Base-by-base conservation (phyloP, 1,284 basidiomycete species). In the Ganoderma lingzhi region DNA sequence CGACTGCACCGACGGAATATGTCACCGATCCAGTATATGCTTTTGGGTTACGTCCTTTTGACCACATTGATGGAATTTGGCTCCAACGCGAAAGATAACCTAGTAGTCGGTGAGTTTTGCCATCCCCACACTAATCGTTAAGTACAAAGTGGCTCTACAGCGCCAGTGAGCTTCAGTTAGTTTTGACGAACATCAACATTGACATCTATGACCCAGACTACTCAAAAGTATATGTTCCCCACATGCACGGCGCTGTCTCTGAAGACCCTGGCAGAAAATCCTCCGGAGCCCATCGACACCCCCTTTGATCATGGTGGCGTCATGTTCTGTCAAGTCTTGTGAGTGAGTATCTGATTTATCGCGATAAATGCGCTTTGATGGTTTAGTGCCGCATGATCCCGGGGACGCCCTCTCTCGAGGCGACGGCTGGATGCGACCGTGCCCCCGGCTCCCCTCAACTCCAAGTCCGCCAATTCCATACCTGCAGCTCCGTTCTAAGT, bases 371-470 rank as follows among this genome's bases (percentile, higher is more conserved):
- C 32, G 39, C 41, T 37, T 66, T 66, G 48, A 66, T 66, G 65
- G 59, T 59, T 48, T 66, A 62, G 65, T 55, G 44, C 65, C 59
- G 65, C 65, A 66, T 30, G 41, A 53, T 41, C 15, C 65, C 65
- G 59, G 9, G 59, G 37, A 35, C 37, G n/a, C 59, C 59, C 39
- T 44, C 58, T 30, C 37, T 42, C 44, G 39, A 30, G 37, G 59
- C 59, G 39, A 61, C n/a, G 59, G 39, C 59, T 28, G 37, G 19
- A 41, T 15, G 28, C 14, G 15, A 30, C 28, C 37, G 35, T 37
- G 8, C 9, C 10, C 19, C 17, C 35, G 56, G n/a, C 32, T 59
- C 35, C 56, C 19, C 35, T 41, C 8, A 41, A 41, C 17, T n/a
- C 56, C 56, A 37, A 30, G 30, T 3, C 35, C 30, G 17, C 19